phyloP scores from a whole-genome alignment of 768 basidiomycete species.

The Boletellus emodensis region DNA sequence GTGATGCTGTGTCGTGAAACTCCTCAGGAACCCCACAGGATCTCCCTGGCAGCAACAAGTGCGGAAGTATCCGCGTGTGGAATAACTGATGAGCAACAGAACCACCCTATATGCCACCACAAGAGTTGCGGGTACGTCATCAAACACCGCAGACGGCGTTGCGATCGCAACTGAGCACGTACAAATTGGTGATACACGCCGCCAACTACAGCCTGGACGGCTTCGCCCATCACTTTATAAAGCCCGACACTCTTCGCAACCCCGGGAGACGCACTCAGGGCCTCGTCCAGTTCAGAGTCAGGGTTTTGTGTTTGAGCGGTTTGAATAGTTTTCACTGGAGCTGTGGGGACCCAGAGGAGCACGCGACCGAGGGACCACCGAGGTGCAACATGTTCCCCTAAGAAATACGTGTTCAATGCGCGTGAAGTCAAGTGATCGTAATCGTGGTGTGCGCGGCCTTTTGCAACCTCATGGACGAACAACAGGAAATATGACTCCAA shows the following conservation, averaged over 20 bases:
- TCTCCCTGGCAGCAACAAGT: conserved; percentile 26
- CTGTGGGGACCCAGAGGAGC: conserved; percentile 72
- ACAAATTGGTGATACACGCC: conserved; percentile 81
- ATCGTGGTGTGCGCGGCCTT: conserved; percentile 47
- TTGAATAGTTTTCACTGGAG: conserved; percentile 34
- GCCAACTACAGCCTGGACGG: conserved; percentile 72
- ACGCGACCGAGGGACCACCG: conserved; percentile 70
- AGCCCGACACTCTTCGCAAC: conserved; percentile 57
- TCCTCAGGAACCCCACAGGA: conserved; percentile 29
- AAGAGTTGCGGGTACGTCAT: conserved; percentile 7
- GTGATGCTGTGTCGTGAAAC: conserved; percentile 24
- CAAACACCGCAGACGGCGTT: conserved; percentile 4
- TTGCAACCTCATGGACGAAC: conserved; percentile 57
- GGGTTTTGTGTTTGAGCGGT: conserved; percentile 12
- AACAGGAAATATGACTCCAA: conserved; percentile 72
- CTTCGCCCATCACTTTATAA: conserved; percentile 74
- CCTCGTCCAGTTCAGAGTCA: conserved; percentile 26
- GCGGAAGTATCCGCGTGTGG: conserved; percentile 34
- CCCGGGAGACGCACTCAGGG: conserved; percentile 29
- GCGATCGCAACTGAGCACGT: conserved; percentile 33
- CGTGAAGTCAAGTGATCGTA: conserved; percentile 53
- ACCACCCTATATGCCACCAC: conserved; percentile 23
- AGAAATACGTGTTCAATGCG: conserved; percentile 61
- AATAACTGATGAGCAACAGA: conserved; percentile 32
- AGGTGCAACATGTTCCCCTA: conserved; percentile 72